These are phyloP conservation scores for Cystofilobasidium macerans DNA, from an alignment of 768 basidiomycete genomes.

Conservation along the genomic window DNA sequence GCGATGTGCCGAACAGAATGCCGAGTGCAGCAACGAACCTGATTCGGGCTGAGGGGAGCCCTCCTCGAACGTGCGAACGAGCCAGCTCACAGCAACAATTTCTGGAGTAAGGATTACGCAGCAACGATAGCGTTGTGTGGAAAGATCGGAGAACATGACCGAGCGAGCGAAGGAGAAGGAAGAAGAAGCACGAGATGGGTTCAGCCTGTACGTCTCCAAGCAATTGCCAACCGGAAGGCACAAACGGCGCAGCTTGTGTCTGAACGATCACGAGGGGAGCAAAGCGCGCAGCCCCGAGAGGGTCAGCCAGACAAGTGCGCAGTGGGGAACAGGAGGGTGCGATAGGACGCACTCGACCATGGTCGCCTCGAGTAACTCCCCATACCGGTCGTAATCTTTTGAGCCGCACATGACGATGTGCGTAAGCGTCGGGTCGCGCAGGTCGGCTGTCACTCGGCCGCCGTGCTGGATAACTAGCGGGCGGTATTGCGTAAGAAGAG, in stretches of 20 bases:
- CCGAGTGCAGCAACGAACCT: background rate
- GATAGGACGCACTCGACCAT: background rate
- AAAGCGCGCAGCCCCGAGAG: no score
- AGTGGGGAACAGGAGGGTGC: no score
- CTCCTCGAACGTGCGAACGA: background rate
- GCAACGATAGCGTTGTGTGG: background rate
- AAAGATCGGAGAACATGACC: background rate
- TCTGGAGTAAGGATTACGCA: background rate
- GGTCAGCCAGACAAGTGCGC: background rate
- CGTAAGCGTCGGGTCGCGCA: conserved; percentile 68
- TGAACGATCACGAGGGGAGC: no score
- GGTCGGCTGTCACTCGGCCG: conserved; percentile 52
- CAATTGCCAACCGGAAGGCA: no score
- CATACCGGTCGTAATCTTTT: background rate
- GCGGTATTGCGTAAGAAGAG: background rate
- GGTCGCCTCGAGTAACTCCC: background rate
- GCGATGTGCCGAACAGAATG: no score
- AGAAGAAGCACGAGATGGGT: background rate
- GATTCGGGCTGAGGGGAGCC: background rate
- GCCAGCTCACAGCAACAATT: background rate
- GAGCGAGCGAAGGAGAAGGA: background rate
- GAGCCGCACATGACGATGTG: conserved; percentile 56
- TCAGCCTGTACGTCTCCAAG: background rate
- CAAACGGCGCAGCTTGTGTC: background rate
- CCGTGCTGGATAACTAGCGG: conserved; percentile 51